Base-by-base conservation (phyloP, 2,329 filamentous ascomycete genomes). In the Nothophoma quercina region DNA sequence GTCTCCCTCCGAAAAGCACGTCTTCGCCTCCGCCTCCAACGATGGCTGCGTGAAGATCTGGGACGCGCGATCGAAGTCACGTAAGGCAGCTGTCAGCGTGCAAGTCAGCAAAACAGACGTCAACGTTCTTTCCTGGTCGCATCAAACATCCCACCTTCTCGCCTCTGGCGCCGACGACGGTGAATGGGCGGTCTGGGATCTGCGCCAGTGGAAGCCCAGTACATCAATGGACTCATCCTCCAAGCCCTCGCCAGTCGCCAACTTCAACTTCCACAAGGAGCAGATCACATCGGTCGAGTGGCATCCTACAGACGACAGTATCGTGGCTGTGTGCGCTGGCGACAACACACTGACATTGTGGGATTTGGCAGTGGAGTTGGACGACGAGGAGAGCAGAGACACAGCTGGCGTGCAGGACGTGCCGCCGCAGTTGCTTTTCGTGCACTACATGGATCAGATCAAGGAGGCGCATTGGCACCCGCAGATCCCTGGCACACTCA, bases 391-490 rank as follows among this genome's bases (percentile, higher is more conserved):
- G 82, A 96, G 89, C 77, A 90, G 87, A 72, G 91, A 96, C 68
- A 93, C 89, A 4, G 91, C 88, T 0, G 92, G 91, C 45, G 86
- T 93, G 32, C 87, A 90, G 69, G 93, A 96, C 58, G 91, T 98
- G 58, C 95, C 95, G 52, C 91, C 95, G 4, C 95, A 99, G 76
- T 78, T 99, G 65, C 80, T 99, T 59, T 99, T 99, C 75, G 92
- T 97, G 69, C 95, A 99, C 78, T 97, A 96, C 73, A 91, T 96
- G 80, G 89, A 96, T 68, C 88, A 91, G 65, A 92, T 92, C 50
- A 98, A 97, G 84, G 95, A 99, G 78, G 79, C 93, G 29, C 95
- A 99, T 78, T 99, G 95, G 93, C 93, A 98, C 78, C 90, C 89
- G 26, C 95, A 99, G 79, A 96, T 98, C 72, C 90, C 91, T 0